phyloP scores from a whole-genome alignment of 2,329 filamentous ascomycete species.

The Neoscytalidium dimidiatum region DNA sequence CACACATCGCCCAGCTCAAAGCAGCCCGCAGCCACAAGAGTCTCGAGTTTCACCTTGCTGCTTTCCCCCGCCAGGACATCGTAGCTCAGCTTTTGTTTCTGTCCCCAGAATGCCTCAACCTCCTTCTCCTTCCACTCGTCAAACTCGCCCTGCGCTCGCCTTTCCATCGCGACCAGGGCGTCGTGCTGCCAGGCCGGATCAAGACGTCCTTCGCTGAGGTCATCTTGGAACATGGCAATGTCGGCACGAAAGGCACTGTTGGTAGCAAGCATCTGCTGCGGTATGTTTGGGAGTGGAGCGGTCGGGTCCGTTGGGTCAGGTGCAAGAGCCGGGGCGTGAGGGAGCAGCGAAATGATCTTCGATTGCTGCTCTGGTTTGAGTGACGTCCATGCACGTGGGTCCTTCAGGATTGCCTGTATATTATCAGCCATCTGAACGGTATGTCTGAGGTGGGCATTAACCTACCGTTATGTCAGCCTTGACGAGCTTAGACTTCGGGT shows the following conservation, averaged over 20 bases:
- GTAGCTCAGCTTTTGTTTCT: slow-evolving; percentile 45
- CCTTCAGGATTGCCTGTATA: slow-evolving; percentile 11
- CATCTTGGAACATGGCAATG: slow-evolving; percentile 57
- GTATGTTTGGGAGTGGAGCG: background rate
- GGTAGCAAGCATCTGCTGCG: slow-evolving; percentile 26
- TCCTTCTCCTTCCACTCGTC: slow-evolving; percentile 58
- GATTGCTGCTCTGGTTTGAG: slow-evolving; percentile 16
- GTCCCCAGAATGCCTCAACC: slow-evolving; percentile 60
- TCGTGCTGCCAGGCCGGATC: slow-evolving; percentile 59
- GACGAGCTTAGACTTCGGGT: slow-evolving; percentile 31
- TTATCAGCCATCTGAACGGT: background rate
- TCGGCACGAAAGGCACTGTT: slow-evolving; percentile 54
- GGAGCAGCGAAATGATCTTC: background rate
- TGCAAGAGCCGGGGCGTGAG: background rate
- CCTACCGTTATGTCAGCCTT: slow-evolving; percentile 35
- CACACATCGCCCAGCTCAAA: slow-evolving; percentile 23
- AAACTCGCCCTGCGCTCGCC: slow-evolving; percentile 56
- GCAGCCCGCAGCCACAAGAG: slow-evolving; percentile 14
- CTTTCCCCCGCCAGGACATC: slow-evolving; percentile 43
- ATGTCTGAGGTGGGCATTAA: background rate
- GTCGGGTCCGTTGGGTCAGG: background rate
- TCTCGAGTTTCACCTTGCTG: slow-evolving; percentile 37
- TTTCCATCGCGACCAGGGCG: slow-evolving; percentile 54
- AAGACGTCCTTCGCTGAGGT: slow-evolving; percentile 57
- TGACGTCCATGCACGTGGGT: slow-evolving; percentile 18